A percentile compares a stretch with the other conserved stretches of the same genome.
phyloP scores from a whole-genome alignment of 1,139 yeast species.

The Saccharomyces hybrid region DNA sequence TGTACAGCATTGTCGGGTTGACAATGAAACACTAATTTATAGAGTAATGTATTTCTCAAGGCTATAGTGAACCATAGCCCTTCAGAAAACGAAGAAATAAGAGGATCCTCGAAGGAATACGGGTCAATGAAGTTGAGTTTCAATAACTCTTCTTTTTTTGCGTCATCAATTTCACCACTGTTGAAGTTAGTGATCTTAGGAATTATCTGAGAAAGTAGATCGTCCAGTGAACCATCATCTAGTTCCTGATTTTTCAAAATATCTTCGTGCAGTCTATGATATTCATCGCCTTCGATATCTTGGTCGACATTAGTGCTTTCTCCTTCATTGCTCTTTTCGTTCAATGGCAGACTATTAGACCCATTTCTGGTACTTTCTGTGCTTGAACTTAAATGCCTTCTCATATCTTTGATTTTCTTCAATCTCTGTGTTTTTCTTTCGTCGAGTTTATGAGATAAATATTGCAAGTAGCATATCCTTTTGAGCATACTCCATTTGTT shows the following conservation, averaged over 20 bases:
- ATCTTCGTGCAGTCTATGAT: slow-evolving; percentile 9
- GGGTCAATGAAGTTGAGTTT: slow-evolving; percentile 66
- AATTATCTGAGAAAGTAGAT: slow-evolving; percentile 35
- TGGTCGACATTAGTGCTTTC: slow-evolving; percentile 4
- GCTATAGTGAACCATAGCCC: slow-evolving; percentile 89
- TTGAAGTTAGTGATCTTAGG: slow-evolving; percentile 16
- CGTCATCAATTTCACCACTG: slow-evolving; percentile 3
- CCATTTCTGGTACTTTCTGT: neutral
- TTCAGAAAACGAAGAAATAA: slow-evolving; percentile 68
- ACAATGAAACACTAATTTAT: slow-evolving; percentile 78
- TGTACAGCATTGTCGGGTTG: slow-evolving; percentile 90
- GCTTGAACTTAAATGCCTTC: slow-evolving; percentile 3
- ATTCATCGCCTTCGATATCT: neutral
- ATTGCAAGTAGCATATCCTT: slow-evolving; percentile 59
- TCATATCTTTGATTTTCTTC: slow-evolving; percentile 1
- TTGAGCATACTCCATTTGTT: slow-evolving; percentile 56
- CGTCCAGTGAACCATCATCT: slow-evolving; percentile 41
- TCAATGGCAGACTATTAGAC: neutral
- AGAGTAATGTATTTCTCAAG: slow-evolving; percentile 71
- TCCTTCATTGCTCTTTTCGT: neutral
- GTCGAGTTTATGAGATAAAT: slow-evolving; percentile 44
- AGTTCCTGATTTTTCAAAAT: slow-evolving; percentile 28
- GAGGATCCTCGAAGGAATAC: slow-evolving; percentile 79
- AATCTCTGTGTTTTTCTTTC: slow-evolving; percentile 34
- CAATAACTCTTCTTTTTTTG: slow-evolving; percentile 11